phyloP scores from a whole-genome alignment of 1,284 basidiomycete genomes.

The Irpex rosettiformis region DNA sequence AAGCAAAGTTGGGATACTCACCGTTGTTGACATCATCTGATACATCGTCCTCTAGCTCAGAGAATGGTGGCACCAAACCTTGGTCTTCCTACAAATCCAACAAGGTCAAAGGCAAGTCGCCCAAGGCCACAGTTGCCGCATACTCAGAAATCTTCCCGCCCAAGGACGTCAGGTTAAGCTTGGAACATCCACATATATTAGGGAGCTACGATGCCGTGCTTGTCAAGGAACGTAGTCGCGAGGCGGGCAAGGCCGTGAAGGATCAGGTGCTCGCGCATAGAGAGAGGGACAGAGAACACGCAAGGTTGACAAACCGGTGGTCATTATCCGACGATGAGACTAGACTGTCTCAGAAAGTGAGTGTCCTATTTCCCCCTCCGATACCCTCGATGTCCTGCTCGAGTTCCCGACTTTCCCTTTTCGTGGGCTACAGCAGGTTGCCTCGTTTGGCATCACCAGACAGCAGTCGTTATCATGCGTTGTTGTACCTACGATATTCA shows the following conservation, averaged over 20 bases:
- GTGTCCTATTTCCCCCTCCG: background rate
- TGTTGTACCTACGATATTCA: background rate
- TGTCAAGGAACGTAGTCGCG: conserved; percentile 8
- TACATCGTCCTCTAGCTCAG: conserved; percentile 3
- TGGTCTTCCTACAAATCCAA: conserved; percentile 3
- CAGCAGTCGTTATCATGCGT: background rate
- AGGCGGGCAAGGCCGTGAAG: conserved; percentile 11
- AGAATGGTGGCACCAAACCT: background rate
- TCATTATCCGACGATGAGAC: conserved; percentile 3
- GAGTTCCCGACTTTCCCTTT: background rate
- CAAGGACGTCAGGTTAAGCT: background rate
- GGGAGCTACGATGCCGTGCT: conserved; percentile 8
- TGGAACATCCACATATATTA: conserved; percentile 6
- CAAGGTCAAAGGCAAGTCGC: conserved; percentile 7
- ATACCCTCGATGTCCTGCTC: background rate
- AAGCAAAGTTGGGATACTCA: background rate
- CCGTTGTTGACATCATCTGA: conserved; percentile 2
- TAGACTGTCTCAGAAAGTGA: conserved; percentile 8
- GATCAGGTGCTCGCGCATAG: conserved; percentile 20
- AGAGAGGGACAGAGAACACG: conserved; percentile 24
- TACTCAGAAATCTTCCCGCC: conserved; percentile 13
- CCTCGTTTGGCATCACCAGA: background rate
- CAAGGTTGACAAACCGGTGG: conserved; percentile 14
- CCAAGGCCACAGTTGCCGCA: conserved; percentile 2
- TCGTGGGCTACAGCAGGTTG: background rate